Base-by-base conservation (phyloP, 1,139 yeast species). In the Geotrichum bryndzae region DNA sequence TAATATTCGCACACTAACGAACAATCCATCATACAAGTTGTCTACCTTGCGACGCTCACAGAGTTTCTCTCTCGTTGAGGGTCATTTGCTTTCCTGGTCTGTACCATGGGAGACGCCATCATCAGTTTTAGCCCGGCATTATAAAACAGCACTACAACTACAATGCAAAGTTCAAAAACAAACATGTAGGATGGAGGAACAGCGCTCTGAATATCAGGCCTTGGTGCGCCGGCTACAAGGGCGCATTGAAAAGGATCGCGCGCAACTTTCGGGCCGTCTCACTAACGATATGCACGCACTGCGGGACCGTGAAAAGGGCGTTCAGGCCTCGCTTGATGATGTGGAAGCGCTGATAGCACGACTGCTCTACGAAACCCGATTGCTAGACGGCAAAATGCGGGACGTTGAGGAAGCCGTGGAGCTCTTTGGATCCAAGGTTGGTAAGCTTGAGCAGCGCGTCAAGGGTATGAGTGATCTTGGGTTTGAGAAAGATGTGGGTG, bases 351-450 rank as follows among this genome's bases (percentile, higher is more conserved):
- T 87, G 53, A 84, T 88, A 45, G 94, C 96, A 29, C 79, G 96
- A 65, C 77, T 94, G 63, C 82, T 85, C 61, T 94, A 92, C 72
- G 97, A 94, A 70, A 80, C 90, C 31, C 77, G 96, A 62, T 80
- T 90, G 58, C 79, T 94, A 27, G 82, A 82, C 52, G 85, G 86
- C 61, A 84, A 94, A 68, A 82, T 92, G 61, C 83, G 85, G 61
- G 98, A 94, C 70, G 86, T 91, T 31, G 96, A 90, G 67, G 90
- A 88, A 51, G 83, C 87, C 62, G 80, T 88, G 65, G 80, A 83
- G 60, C 73, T 79, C 33, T 81, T 82, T 79, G 75, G 80, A 69
- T 59, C 75, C 66, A 74, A 80, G 70, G 70, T 81, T 70, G 68
- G 74, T n/a, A 67, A 72, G 1, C 66, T 79, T 61, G 79, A 78